phyloP scores from a whole-genome alignment of 495 filamentous ascomycete genomes.

The Neurospora intermedia region DNA sequence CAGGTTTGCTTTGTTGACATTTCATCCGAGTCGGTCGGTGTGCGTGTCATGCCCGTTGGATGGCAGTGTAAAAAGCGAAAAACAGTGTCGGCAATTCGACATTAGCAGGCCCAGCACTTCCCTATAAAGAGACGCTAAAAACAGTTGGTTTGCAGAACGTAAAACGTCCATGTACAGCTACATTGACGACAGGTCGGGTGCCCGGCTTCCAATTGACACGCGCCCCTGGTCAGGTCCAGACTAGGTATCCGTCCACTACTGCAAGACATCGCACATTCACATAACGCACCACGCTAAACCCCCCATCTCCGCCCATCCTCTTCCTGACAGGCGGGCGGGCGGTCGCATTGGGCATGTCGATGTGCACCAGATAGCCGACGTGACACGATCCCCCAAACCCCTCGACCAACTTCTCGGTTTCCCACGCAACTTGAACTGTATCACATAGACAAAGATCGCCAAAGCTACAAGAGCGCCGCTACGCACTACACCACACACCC shows the following conservation, averaged over 20 bases:
- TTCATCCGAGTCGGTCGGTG: background rate
- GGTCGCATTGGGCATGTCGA: background rate
- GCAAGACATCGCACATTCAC: background rate
- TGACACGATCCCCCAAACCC: background rate
- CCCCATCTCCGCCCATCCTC: background rate
- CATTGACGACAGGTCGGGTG: background rate
- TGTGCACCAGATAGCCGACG: background rate
- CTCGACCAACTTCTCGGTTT: background rate
- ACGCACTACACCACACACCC: background rate
- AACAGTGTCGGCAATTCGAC: background rate
- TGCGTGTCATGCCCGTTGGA: background rate
- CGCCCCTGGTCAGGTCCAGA: background rate
- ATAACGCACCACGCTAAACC: background rate
- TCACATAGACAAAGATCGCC: background rate
- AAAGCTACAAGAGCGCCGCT: background rate
- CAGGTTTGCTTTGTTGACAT: background rate
- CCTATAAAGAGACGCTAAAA: background rate
- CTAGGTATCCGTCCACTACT: background rate
- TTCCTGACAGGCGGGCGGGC: background rate
- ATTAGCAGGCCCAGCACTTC: background rate
- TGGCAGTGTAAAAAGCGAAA: background rate
- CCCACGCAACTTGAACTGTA: background rate
- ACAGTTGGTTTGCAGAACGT: background rate
- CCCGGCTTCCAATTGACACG: background rate
- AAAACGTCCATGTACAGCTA: background rate